phyloP scores from a whole-genome alignment of 2,329 filamentous ascomycete genomes.

The Fusarium verrucosum region DNA sequence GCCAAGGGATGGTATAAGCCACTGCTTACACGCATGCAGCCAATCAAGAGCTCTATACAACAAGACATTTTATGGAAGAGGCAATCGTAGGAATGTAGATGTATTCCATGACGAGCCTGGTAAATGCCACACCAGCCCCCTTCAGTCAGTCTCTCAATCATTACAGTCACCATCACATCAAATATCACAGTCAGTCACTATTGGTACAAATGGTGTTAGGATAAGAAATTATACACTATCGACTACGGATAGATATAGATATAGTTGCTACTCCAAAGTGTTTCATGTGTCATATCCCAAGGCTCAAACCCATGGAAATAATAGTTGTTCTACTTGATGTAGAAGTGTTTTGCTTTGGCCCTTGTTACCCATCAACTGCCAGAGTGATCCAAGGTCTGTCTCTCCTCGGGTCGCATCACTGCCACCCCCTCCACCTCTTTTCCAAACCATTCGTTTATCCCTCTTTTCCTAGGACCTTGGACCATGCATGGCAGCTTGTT shows the following conservation, averaged over 20 bases:
- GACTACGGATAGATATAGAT: slow-evolving; percentile 47
- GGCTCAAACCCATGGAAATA: slow-evolving; percentile 37
- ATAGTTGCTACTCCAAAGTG: slow-evolving; percentile 44
- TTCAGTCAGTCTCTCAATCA: not conserved
- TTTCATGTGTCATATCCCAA: slow-evolving; percentile 37
- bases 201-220: slow-evolving; percentile 14
- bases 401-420: slow-evolving; percentile 32
- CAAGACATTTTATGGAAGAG: slow-evolving; percentile 21
- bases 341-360: slow-evolving; percentile 37
- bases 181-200: not conserved
- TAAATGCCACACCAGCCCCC: slow-evolving; percentile 13
- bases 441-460: slow-evolving; percentile 11
- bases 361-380: slow-evolving; percentile 38
- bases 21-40: not conserved
- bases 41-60: slow-evolving; percentile 12
- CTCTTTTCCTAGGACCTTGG: slow-evolving; percentile 32
- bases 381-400: slow-evolving; percentile 38
- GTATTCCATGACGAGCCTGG: not conserved
- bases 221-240: slow-evolving; percentile 52
- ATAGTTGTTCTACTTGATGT: slow-evolving; percentile 35
- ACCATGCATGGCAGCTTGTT: slow-evolving; percentile 36
- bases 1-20: not conserved
- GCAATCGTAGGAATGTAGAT: slow-evolving; percentile 21
- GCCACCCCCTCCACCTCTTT: slow-evolving; percentile 23
- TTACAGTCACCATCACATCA: not conserved